These are phyloP conservation scores for Raphidocelis subcapitata DNA, from an alignment of 139 green algal species.

Conservation along the genomic window DNA sequence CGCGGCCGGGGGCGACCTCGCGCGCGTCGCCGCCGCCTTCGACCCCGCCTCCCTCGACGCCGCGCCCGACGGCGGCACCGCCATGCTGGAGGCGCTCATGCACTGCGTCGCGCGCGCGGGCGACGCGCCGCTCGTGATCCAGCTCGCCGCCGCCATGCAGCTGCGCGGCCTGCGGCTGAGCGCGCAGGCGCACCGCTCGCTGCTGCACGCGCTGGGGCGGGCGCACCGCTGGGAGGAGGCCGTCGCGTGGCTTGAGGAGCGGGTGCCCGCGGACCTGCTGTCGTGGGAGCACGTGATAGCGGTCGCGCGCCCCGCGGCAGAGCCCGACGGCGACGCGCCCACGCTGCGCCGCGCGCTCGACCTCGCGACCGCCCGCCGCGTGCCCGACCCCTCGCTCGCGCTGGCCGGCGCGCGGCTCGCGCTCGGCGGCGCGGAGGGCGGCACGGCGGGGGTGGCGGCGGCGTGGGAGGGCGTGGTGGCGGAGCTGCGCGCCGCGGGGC, in stretches of 20 bases:
- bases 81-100: constrained; percentile 25
- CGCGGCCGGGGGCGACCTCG: too few relatives aligned
- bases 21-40: too few relatives aligned
- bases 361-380: too few relatives aligned
- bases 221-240: constrained; percentile 1
- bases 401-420: too few relatives aligned
- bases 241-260: constrained; percentile 17
- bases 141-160: constrained; percentile 8
- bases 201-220: constrained; percentile 14
- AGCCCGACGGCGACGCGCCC: too few relatives aligned
- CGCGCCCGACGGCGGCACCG: constrained; percentile 22
- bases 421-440: too few relatives aligned
- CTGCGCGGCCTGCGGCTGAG: not conserved
- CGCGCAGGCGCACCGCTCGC: constrained; percentile 2
- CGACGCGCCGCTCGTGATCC: constrained; percentile 11
- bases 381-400: too few relatives aligned
- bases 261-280: constrained; percentile 7
- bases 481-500: too few relatives aligned
- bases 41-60: not conserved
- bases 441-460: too few relatives aligned
- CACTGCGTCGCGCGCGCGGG: constrained; percentile 9
- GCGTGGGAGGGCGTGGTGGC: too few relatives aligned
- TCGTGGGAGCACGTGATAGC: not conserved
- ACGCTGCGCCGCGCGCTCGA: too few relatives aligned
- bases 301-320: constrained; percentile 17